Percentiles rank a stretch among this genome's conserved stretches.
These are phyloP conservation scores for Otatea glauca DNA, from an alignment of 176 grass and related monocot genomes.

Conservation along the genomic window DNA sequence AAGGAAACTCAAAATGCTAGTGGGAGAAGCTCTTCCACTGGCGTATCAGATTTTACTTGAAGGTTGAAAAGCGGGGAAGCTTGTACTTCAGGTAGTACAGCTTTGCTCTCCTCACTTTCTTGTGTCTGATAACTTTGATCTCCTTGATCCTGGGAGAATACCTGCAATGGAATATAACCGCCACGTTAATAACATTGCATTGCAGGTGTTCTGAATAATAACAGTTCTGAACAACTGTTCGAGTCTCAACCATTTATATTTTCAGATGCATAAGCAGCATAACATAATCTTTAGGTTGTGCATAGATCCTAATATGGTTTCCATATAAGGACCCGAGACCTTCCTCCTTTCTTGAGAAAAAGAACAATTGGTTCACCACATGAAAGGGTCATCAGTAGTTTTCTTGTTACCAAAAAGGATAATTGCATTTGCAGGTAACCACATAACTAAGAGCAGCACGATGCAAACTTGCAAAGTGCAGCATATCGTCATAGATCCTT, in stretches of 20 bases:
- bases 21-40: slow-evolving; percentile 13
- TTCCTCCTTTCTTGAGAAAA: neutral
- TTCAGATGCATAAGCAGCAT: slow-evolving; percentile 16
- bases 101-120: slow-evolving; percentile 95
- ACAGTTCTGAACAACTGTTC: neutral
- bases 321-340: neutral
- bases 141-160: slow-evolving; percentile 98
- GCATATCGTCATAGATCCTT: neutral
- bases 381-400: neutral
- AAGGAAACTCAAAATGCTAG: slow-evolving; percentile 41
- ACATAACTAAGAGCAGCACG: neutral
- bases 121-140: slow-evolving; percentile 92
- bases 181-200: neutral
- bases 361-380: neutral
- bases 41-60: slow-evolving; percentile 75
- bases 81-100: slow-evolving; percentile 92
- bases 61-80: slow-evolving; percentile 93
- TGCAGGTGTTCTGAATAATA: neutral
- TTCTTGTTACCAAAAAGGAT: neutral
- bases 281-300: neutral
- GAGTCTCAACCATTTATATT: slow-evolving; percentile 24
- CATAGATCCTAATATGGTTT: neutral
- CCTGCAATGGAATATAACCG: slow-evolving; percentile 47
- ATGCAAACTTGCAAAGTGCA: neutral
- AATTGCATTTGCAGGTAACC: slow-evolving; percentile 26